Evolutionary conservation across 176 grass and related monocot species (phyloP).

Genomic region (Secale cereale): DNA sequence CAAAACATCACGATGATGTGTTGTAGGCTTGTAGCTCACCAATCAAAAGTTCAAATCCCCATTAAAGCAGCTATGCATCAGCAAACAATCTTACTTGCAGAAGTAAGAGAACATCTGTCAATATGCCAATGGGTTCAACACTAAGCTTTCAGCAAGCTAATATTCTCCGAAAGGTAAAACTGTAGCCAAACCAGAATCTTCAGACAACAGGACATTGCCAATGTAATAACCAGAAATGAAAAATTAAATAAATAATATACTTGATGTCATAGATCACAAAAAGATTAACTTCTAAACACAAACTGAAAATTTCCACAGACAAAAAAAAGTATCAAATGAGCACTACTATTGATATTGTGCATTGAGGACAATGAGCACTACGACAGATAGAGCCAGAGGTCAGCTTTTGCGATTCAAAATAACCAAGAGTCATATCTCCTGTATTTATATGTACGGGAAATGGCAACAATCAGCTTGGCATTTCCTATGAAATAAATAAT

Average conservation of each 20-base stretch:
- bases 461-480: neutral
- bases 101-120: neutral
- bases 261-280: neutral
- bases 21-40: neutral
- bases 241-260: neutral
- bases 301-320: neutral
- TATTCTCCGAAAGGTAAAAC: neutral
- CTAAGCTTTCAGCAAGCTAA: neutral
- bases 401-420: neutral
- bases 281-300: neutral
- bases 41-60: neutral
- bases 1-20: slow-evolving; percentile 19
- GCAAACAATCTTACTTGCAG: neutral
- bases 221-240: neutral
- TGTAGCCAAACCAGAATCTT: neutral
- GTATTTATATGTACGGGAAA: neutral
- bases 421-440: neutral
- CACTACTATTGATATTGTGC: no score
- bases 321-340: neutral
- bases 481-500: neutral
- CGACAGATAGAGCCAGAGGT: neutral
- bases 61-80: neutral
- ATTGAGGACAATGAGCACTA: neutral
- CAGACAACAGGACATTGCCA: neutral
- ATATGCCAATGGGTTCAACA: neutral